phyloP scores from a whole-genome alignment of 163 green algal genomes.

The Trebouxiophyceae sp. region DNA sequence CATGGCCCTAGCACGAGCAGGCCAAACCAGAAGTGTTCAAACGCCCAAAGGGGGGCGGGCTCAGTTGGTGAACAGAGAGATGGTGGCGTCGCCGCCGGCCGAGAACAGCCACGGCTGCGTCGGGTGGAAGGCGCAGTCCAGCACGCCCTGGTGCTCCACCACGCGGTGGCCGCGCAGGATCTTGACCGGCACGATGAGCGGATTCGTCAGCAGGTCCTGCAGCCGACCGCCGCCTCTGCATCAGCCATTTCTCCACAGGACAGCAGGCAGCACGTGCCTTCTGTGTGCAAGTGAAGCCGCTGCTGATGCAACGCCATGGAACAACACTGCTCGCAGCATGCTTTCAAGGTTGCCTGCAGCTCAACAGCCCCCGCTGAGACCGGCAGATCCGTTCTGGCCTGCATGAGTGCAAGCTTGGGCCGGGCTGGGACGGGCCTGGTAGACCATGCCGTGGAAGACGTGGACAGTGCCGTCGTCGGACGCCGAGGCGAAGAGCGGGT shows the following conservation, averaged over 20 bases:
- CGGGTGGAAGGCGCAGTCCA: constrained; percentile 88
- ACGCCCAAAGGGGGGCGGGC: no score
- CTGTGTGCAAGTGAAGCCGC: no score
- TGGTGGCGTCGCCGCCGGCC: constrained; percentile 68
- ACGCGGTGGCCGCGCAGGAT: constrained; percentile 64
- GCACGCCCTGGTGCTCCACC: constrained; percentile 60
- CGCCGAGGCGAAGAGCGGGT: constrained; percentile 90
- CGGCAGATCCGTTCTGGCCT: not conserved
- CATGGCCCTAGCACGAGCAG: no score
- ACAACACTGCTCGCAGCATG: no score
- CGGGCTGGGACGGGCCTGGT: constrained; percentile 27
- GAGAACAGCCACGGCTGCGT: constrained; percentile 95
- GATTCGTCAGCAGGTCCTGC: constrained; percentile 87
- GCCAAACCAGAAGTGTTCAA: no score
- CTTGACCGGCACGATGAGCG: constrained; percentile 94
- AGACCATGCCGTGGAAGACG: constrained; percentile 87
- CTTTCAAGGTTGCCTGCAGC: not conserved
- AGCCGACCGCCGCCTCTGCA: no score
- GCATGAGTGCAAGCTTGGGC: not conserved
- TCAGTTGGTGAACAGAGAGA: constrained; percentile 43
- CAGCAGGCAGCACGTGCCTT: no score
- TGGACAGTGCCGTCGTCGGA: constrained; percentile 85
- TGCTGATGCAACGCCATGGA: no score
- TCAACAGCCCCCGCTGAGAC: not conserved
- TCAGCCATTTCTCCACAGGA: no score